These are phyloP conservation scores for Acanthochlamys bracteata DNA, from an alignment of 106 monocot genomes.

Conservation along the genomic window DNA sequence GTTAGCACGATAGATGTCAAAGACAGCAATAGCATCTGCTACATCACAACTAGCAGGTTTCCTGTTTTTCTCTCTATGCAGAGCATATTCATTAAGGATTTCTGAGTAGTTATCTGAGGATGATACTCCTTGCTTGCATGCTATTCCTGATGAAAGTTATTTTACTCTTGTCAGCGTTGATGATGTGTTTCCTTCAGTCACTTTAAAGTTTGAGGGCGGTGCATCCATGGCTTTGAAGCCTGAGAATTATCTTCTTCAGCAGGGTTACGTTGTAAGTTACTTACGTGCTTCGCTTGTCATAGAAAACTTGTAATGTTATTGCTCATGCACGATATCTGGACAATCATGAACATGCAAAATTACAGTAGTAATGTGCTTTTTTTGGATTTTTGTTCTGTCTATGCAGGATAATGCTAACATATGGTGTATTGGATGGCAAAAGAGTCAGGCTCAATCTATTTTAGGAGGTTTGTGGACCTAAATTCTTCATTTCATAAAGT, in stretches of 20 bases:
- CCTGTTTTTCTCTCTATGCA: background rate
- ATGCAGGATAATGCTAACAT: constrained; percentile 54
- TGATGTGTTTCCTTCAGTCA: constrained; percentile 64
- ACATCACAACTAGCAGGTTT: constrained; percentile 63
- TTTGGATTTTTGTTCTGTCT: constrained; percentile 5
- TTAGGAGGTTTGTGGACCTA: constrained; percentile 68
- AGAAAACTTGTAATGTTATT: too few relatives aligned
- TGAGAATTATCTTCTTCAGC: constrained; percentile 82
- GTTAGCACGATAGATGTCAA: constrained; percentile 38
- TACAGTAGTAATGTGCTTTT: background rate
- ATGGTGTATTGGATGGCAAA: constrained; percentile 99
- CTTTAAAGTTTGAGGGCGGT: constrained; percentile 60
- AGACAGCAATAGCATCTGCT: constrained; percentile 67
- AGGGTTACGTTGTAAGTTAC: constrained; percentile 60
- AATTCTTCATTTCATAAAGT: background rate
- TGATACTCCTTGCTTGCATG: background rate
- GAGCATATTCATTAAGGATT: background rate
- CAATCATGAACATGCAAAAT: background rate
- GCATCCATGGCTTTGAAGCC: constrained; percentile 67
- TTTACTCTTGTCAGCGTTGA: constrained; percentile 32
- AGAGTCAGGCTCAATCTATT: constrained; percentile 70
- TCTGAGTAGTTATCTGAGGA: background rate
- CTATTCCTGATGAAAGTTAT: background rate
- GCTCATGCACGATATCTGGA: too few relatives aligned
- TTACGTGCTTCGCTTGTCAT: background rate